phyloP scores from a whole-genome alignment of 1,284 basidiomycete genomes.

The Agaricales sp. region DNA sequence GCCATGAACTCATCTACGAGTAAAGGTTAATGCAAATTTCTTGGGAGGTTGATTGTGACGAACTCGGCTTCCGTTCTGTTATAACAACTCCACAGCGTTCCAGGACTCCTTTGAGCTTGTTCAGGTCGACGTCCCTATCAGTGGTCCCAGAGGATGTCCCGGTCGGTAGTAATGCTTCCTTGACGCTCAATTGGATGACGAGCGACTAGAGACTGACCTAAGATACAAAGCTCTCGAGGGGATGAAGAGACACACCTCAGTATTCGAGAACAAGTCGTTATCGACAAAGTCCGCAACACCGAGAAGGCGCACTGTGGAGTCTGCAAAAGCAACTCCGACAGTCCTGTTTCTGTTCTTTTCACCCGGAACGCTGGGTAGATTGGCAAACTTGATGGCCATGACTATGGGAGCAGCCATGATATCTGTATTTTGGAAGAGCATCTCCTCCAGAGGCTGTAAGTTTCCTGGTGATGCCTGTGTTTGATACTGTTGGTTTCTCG shows the following conservation, averaged over 20 bases:
- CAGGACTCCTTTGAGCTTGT: constrained; percentile 75
- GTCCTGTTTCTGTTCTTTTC: constrained; percentile 47
- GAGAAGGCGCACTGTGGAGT: constrained; percentile 63
- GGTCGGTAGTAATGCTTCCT: constrained; percentile 77
- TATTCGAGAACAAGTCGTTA: constrained; percentile 93
- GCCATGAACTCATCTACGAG: constrained; percentile 71
- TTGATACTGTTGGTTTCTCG: too few species aligned
- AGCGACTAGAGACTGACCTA: constrained; percentile 51
- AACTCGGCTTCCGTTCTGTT: constrained; percentile 81
- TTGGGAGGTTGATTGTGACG: constrained; percentile 18
- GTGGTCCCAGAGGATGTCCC: constrained; percentile 61
- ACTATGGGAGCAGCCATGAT: constrained; percentile 83
- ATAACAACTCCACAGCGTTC: constrained; percentile 89
- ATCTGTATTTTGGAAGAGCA: constrained; percentile 83
- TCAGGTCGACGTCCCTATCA: constrained; percentile 79
- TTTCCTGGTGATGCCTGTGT: constrained; percentile 89
- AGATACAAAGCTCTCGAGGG: constrained; percentile 2
- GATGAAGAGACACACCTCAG: constrained; percentile 52
- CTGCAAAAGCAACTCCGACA: constrained; percentile 69
- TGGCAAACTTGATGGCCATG: constrained; percentile 78
- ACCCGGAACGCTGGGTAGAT: constrained; percentile 32
- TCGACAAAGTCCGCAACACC: constrained; percentile 87
- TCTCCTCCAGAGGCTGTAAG: constrained; percentile 86
- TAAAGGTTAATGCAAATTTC: constrained; percentile 2
- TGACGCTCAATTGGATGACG: constrained; percentile 92